Conservation (phyloP, 768 basidiomycete species). For the Phaeolepiota aurea region DNA sequence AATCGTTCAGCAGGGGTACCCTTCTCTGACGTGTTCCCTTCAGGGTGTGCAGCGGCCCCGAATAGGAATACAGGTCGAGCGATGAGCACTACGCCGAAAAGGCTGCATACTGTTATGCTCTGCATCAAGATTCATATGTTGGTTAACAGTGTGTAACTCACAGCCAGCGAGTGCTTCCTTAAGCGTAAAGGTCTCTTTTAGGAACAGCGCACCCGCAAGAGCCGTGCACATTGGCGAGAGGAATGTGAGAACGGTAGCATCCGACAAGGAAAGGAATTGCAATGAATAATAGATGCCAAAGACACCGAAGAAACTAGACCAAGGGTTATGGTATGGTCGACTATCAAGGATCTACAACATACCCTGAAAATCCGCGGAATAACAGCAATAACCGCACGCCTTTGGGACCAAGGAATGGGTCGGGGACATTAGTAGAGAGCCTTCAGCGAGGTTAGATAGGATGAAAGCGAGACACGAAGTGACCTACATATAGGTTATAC, state of each 20-base stretch:
- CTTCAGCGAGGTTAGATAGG: constrained; percentile 10
- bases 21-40: constrained; percentile 13
- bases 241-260: constrained; percentile 73
- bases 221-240: constrained; percentile 60
- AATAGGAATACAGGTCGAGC: constrained; percentile 75
- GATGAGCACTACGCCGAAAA: constrained; percentile 74
- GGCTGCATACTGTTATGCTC: constrained; percentile 44
- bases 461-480: constrained; percentile 2
- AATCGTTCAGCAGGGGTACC: constrained; percentile 34
- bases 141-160: constrained; percentile 14
- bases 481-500: constrained; percentile 6
- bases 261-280: constrained; percentile 69
- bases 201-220: constrained; percentile 49
- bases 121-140: background rate
- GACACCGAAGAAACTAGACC: constrained; percentile 59
- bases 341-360: constrained; percentile 7
- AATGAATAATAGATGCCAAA: constrained; percentile 66
- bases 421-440: constrained; percentile 27
- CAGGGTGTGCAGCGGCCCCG: constrained; percentile 23
- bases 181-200: constrained; percentile 50
- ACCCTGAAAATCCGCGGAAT: constrained; percentile 60
- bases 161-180: constrained; percentile 45
- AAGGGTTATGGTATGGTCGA: background rate
- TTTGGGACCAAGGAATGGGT: constrained; percentile 65
- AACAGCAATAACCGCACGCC: constrained; percentile 52